Conservation (phyloP, 1,139 yeast genomes). For the Pneumocystis jirovecii region DNA sequence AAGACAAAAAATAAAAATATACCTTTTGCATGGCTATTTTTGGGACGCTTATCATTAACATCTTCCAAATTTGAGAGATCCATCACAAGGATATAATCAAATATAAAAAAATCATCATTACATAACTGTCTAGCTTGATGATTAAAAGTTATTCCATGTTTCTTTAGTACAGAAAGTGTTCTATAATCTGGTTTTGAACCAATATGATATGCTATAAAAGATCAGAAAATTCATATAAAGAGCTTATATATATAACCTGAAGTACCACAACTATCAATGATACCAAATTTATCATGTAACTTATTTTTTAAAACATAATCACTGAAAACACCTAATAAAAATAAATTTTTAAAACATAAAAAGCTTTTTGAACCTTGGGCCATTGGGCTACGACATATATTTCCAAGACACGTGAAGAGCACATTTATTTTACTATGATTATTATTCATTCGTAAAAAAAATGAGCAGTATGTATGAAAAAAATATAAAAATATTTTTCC, state of each 20-base stretch:
- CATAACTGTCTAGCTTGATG: constrained; percentile 5
- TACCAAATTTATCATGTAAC: constrained; percentile 29
- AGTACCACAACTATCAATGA: constrained; percentile 43
- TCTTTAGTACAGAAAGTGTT: neutral
- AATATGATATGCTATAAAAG: neutral
- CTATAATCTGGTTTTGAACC: neutral
- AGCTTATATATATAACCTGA: neutral
- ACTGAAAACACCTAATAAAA: constrained; percentile 47
- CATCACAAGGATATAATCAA: constrained; percentile 11
- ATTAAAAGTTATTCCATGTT: neutral
- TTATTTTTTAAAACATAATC: constrained; percentile 44
- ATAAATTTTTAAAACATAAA: neutral
- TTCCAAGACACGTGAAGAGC: neutral
- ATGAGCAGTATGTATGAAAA: neutral
- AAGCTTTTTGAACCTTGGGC: neutral
- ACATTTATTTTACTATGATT: neutral
- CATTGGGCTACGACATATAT: neutral
- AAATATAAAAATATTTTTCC: neutral
- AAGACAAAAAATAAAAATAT: neutral
- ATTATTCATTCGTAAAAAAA: neutral
- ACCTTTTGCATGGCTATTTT: neutral
- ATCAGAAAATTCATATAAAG: neutral
- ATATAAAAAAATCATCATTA: constrained; percentile 3
- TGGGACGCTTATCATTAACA: constrained; percentile 3
- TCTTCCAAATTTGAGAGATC: constrained; percentile 7